Conservation (phyloP, 2,329 filamentous ascomycete genomes). For the Claviceps purpurea region DNA sequence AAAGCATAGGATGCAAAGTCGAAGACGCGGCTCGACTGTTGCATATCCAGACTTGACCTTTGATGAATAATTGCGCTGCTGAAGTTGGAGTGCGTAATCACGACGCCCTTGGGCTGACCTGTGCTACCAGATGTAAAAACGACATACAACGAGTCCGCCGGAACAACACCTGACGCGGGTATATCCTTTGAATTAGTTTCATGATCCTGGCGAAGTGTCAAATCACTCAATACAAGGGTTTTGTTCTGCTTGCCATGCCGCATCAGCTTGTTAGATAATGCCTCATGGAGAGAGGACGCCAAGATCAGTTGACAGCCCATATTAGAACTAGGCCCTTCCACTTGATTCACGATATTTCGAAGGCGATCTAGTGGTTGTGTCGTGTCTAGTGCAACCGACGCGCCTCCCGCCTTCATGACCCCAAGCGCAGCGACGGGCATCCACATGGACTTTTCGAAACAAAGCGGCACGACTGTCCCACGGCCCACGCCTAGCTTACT, state of each 20-base stretch:
- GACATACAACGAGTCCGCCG: neutral
- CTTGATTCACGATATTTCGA: slow-evolving; percentile 6
- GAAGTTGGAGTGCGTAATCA: neutral
- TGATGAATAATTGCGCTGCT: slow-evolving; percentile 11
- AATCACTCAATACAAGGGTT: no score
- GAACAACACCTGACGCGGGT: neutral
- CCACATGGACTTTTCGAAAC: slow-evolving; percentile 36
- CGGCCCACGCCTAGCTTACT: slow-evolving; percentile 15
- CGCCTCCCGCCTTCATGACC: slow-evolving; percentile 33
- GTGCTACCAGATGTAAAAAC: neutral
- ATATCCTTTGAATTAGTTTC: no score
- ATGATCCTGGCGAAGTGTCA: neutral
- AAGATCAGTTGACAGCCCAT: no score
- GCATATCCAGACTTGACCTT: slow-evolving; percentile 14
- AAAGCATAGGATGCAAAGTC: slow-evolving; percentile 6
- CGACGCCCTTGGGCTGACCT: neutral
- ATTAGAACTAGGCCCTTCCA: neutral
- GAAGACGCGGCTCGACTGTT: slow-evolving; percentile 18
- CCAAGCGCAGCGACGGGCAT: slow-evolving; percentile 30
- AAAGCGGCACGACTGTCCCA: slow-evolving; percentile 31
- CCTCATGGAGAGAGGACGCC: neutral
- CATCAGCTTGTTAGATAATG: neutral
- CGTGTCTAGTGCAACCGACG: slow-evolving; percentile 32
- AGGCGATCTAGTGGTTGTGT: slow-evolving; percentile 32
- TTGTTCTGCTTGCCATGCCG: neutral